A percentile compares a stretch with the other conserved stretches of the same genome.
Conservation (phyloP, 352 stramenopile species). For the Phytophthora fragariae region DNA sequence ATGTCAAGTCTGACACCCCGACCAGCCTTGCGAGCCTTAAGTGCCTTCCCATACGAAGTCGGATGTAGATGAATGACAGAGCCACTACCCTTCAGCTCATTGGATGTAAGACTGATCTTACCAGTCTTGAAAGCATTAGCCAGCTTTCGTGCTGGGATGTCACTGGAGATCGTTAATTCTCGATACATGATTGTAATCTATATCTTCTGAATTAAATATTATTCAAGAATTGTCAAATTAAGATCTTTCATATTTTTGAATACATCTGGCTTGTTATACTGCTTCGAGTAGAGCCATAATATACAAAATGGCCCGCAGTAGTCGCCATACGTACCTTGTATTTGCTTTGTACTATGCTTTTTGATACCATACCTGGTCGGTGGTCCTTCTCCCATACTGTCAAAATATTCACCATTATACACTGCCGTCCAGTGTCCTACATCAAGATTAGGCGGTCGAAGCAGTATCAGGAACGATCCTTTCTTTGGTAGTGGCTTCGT, state of each 20-base stretch:
- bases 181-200: no score
- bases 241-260: background rate
- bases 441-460: background rate
- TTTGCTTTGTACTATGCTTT: conserved; percentile 12
- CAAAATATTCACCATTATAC: background rate
- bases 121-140: conserved; percentile 5
- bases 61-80: conserved; percentile 19
- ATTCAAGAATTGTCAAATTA: background rate
- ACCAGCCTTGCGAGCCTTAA: conserved; percentile 9
- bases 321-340: conserved; percentile 4
- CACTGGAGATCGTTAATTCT: no score
- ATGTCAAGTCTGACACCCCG: conserved; percentile 7
- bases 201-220: background rate
- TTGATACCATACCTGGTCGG: background rate
- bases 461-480: background rate
- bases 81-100: conserved; percentile 1
- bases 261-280: conserved; percentile 1
- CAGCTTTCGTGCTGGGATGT: background rate
- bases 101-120: background rate
- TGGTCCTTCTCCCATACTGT: background rate
- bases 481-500: background rate
- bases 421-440: background rate
- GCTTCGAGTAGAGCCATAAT: conserved; percentile 15
- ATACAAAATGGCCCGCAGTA: conserved; percentile 15
- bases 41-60: conserved; percentile 8